These are phyloP conservation scores for Urtica urens DNA, from an alignment of 306 rosid species.

Conservation along the genomic window DNA sequence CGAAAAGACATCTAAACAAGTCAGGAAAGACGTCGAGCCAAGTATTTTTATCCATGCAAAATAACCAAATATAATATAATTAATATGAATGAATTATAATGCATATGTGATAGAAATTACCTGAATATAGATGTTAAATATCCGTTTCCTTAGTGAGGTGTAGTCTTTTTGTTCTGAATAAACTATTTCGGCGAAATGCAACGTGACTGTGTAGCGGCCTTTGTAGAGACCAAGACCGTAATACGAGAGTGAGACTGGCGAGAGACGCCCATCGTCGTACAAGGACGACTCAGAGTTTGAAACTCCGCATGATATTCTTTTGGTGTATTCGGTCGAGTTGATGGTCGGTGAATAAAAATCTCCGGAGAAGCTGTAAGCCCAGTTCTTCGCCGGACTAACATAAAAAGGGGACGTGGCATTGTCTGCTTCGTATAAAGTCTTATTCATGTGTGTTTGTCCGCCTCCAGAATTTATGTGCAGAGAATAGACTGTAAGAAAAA, in stretches of 20 bases:
- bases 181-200: slow-evolving; percentile 27
- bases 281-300: slow-evolving; percentile 7
- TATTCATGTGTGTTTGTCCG: neutral
- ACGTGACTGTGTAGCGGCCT: slow-evolving; percentile 23
- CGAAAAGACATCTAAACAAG: too few species aligned
- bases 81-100: too few species aligned
- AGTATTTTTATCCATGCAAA: too few species aligned
- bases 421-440: slow-evolving; percentile 18
- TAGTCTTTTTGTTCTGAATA: neutral
- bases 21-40: too few species aligned
- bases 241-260: slow-evolving; percentile 27
- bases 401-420: slow-evolving; percentile 1
- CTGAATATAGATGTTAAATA: slow-evolving; percentile 12
- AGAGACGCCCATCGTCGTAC: slow-evolving; percentile 20
- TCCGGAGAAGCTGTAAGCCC: slow-evolving; percentile 31
- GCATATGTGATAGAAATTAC: neutral
- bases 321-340: slow-evolving; percentile 1
- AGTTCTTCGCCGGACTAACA: slow-evolving; percentile 8
- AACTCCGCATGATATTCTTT: slow-evolving; percentile 5
- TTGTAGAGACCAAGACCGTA: slow-evolving; percentile 17
- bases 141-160: neutral
- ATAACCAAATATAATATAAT: too few species aligned
- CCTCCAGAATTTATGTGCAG: slow-evolving; percentile 28
- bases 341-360: neutral
- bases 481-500: slow-evolving; percentile 12